Evolutionary conservation across 169 alveolate species (phyloP).

Genomic region (Eimeria praecox): DNA sequence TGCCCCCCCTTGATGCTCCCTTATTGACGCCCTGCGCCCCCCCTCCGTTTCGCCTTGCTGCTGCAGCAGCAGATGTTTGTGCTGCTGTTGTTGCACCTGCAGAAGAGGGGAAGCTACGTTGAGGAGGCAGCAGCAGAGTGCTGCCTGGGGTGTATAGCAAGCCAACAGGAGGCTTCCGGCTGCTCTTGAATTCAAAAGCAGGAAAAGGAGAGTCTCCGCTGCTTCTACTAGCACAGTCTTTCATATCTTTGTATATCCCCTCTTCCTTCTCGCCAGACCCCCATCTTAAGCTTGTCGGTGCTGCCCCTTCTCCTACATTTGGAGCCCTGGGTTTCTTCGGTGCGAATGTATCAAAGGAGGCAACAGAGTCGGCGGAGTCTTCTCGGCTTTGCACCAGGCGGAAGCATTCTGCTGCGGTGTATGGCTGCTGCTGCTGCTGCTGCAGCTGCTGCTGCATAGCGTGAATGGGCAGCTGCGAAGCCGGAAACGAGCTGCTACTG

Average conservation of each 20-base stretch:
- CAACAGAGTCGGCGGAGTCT: constrained; percentile 27
- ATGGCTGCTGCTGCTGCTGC: constrained; percentile 53
- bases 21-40: neutral
- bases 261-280: neutral
- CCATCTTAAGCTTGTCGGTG: neutral
- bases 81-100: constrained; percentile 1
- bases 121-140: constrained; percentile 37
- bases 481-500: constrained; percentile 14
- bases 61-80: neutral
- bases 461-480: neutral
- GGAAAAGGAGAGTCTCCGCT: constrained; percentile 66
- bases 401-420: constrained; percentile 67
- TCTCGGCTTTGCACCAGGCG: constrained; percentile 52
- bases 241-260: neutral
- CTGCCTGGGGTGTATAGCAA: constrained; percentile 52
- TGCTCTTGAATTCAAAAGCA: neutral
- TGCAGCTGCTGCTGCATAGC: neutral
- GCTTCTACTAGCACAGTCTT: constrained; percentile 62
- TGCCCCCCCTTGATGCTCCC: neutral
- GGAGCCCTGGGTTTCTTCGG: constrained; percentile 40
- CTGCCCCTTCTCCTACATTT: neutral
- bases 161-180: neutral
- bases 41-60: neutral
- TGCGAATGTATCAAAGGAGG: constrained; percentile 33
- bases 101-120: neutral